Evolutionary conservation across 805 yeast genomes (phyloP), one percentile per base, ranked within the genome.

Genomic region (Nakazawaea ambrosiae): DNA sequence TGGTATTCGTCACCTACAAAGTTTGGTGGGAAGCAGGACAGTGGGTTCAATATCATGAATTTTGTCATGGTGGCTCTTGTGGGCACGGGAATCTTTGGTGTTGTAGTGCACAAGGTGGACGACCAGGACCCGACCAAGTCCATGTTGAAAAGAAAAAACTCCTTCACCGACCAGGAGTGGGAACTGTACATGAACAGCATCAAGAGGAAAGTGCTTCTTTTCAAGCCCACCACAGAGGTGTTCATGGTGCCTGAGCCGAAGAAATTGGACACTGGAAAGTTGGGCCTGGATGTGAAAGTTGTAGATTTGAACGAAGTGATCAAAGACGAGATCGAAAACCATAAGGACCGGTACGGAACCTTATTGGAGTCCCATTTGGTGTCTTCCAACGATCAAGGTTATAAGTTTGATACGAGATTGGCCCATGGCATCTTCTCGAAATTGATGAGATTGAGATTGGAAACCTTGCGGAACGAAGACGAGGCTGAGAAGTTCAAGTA

Each of bases 221-320:
- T 60, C 34, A 54, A 47, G 4, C 33, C 38, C 3, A 12, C 27
- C 3, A 27, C 29, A 1, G 38, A 39, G 23, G 10, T 34, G 9
- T 34, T 30, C 31, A 5, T 54, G 31, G 60, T 60, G 1, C 57
- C 57, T 4, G 56, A 57, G n/a, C 53, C 57, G 2, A 48, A 63
- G 12, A 59, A 60, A 24, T 48, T 57, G 37, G 58, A 59, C n/a
- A 15, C 10, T 12, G 16, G 22, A 10, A 36, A 33, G n/a, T 33
- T 33, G 29, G 45, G 46, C 17, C 53, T 49, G 6, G 40, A 43
- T 3, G 52, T 64, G 14, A 65, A 65, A 27, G 54, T 70, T 19
- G 58, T 81, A 14, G 77, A 79, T 42, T 75, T 86, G 6, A 53
- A 52, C 23, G 58, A 60, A 4, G 61, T 80, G 35, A 58, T 79